Evolutionary conservation across 192 early-diverging fungal genomes (phyloP).

Genomic region (Chytriomyces sp.): DNA sequence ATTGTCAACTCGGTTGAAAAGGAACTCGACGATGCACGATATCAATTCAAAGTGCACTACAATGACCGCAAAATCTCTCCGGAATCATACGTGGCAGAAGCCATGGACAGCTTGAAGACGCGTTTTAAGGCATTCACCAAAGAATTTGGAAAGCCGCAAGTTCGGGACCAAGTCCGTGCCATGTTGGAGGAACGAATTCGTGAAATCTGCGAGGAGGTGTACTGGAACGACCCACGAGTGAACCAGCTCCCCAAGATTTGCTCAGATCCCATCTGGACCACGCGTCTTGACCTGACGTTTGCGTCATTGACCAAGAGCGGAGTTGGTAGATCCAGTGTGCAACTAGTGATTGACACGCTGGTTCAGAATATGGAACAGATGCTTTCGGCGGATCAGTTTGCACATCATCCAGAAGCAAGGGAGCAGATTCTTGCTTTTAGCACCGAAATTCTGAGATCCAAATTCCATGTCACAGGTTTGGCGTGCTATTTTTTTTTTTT

Average conservation of each 20-base stretch:
- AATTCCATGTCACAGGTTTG: slow-evolving; percentile 72
- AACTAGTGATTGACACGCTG: slow-evolving; percentile 89
- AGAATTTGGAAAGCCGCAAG: slow-evolving; percentile 92
- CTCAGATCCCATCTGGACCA: slow-evolving; percentile 77
- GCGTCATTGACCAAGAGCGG: slow-evolving; percentile 93
- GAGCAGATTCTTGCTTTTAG: slow-evolving; percentile 81
- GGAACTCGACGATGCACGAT: slow-evolving; percentile 93
- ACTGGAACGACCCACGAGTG: slow-evolving; percentile 85
- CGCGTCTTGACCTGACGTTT: slow-evolving; percentile 80
- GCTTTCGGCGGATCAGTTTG: slow-evolving; percentile 78
- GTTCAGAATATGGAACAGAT: slow-evolving; percentile 82
- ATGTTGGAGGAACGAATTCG: slow-evolving; percentile 91
- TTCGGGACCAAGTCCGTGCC: slow-evolving; percentile 85
- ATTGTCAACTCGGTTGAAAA: slow-evolving; percentile 92
- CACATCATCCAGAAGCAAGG: slow-evolving; percentile 81
- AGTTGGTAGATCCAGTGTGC: slow-evolving; percentile 87
- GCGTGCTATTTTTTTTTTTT: slow-evolving; percentile 4
- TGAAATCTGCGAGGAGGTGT: slow-evolving; percentile 89
- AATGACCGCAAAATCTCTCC: slow-evolving; percentile 94
- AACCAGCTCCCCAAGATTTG: slow-evolving; percentile 66
- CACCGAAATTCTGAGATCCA: slow-evolving; percentile 81
- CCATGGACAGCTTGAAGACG: slow-evolving; percentile 91
- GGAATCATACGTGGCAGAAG: slow-evolving; percentile 94
- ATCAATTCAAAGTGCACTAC: slow-evolving; percentile 99
- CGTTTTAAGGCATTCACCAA: slow-evolving; percentile 92